Conservation (phyloP, 2,329 filamentous ascomycete genomes). For the Alternaria solani region DNA sequence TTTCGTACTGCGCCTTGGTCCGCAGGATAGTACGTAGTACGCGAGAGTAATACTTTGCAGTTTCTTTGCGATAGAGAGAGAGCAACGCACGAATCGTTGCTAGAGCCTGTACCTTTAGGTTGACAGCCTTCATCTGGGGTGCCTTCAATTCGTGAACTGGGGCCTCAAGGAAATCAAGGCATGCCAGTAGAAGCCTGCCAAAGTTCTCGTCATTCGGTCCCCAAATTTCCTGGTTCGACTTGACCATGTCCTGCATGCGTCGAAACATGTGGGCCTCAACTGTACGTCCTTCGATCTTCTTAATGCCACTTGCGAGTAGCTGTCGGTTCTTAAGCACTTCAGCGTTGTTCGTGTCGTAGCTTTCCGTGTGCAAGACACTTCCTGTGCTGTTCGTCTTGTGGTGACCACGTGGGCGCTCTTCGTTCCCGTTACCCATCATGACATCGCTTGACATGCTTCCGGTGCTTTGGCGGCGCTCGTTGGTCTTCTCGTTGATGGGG, state of each 20-base stretch:
- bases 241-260: constrained; percentile 76
- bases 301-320: constrained; percentile 76
- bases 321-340: constrained; percentile 59
- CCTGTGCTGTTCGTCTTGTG: constrained; percentile 51
- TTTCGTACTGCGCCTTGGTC: constrained; percentile 72
- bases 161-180: constrained; percentile 76
- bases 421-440: constrained; percentile 38
- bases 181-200: constrained; percentile 69
- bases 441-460: constrained; percentile 36
- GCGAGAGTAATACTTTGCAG: constrained; percentile 71
- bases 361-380: constrained; percentile 45
- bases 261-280: constrained; percentile 85
- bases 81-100: constrained; percentile 77
- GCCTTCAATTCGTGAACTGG: constrained; percentile 57
- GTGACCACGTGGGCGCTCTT: constrained; percentile 42
- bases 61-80: constrained; percentile 70
- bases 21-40: constrained; percentile 73
- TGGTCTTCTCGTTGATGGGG: constrained; percentile 58
- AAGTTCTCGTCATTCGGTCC: constrained; percentile 74
- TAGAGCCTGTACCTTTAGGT: constrained; percentile 77
- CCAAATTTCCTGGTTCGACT: constrained; percentile 69
- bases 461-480: constrained; percentile 44
- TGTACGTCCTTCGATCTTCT: constrained; percentile 73
- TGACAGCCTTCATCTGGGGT: constrained; percentile 70
- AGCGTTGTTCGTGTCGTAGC: constrained; percentile 43